Base-by-base conservation (phyloP, 1,139 yeast genomes). In the Lodderomyces jiufengensis region DNA sequence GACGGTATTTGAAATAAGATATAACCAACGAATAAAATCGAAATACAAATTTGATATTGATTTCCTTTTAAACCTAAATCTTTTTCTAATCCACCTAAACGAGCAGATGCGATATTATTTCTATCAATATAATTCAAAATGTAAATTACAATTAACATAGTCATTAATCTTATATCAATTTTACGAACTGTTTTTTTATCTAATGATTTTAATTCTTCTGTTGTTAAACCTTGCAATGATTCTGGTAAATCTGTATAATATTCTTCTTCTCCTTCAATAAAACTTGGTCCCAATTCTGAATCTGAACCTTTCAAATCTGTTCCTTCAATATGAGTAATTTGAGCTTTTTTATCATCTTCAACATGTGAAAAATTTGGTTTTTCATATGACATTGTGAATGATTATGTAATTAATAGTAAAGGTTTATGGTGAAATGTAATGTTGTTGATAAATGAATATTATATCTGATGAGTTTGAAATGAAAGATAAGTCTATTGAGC, bases 21-120 rank as follows among this genome's bases (percentile, higher is more conserved):
- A 51, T 79, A 80, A 38, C 83, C 82, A 21, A 78, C 80, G 45
- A 76, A 79, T 34, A 79, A 63, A 38, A 79, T 68, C 16, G 80
- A 70, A 44, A 77, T 69, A 50, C 73, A 64, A 5, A 77, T 73
- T 51, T 77, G 77, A 52, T 74, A 78, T 49, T 78, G 73, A 32
- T 61, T 55, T 2, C 78, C 75, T 3, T 52, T 45, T 38, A 80
- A 61, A 2, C 66, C 60, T 37, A 78, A 54, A 43, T 78, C 84
- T 11, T 58, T 62, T 42, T 68, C 76, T 30, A 79, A 53, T 4
- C 80, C 81, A 38, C 77, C 81, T 20, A 78, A 63, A 44, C 79
- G 63, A 1, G 84, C 84, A 48, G 75, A 70, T 2, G 82, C 82
- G 46, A 79, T 75, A 49, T 76, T 77, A 44, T 76, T 74, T 46